Evolutionary conservation across 2,329 filamentous ascomycete species (phyloP).

Genomic region (Lachnellula subtilissima): DNA sequence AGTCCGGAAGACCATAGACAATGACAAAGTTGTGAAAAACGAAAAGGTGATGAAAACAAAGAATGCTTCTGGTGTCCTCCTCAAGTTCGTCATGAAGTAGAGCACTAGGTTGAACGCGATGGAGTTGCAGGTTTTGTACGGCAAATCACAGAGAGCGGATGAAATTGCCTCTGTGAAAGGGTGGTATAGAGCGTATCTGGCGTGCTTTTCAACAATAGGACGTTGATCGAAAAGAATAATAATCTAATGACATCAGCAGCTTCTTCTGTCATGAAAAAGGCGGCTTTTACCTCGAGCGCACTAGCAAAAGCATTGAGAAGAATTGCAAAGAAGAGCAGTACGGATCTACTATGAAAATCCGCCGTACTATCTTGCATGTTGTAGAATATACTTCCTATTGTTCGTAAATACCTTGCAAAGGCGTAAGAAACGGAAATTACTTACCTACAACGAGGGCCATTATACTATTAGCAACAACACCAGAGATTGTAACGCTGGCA

Average conservation of each 20-base stretch:
- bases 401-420: background rate
- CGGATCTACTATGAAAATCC: conserved; percentile 57
- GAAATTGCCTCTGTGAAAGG: conserved; percentile 81
- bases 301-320: conserved; percentile 61
- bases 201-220: conserved; percentile 65
- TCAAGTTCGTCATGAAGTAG: conserved; percentile 81
- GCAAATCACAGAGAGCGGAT: conserved; percentile 80
- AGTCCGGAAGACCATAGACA: conserved; percentile 80
- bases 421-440: background rate
- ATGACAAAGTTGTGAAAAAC: conserved; percentile 39
- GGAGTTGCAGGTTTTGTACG: conserved; percentile 70
- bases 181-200: conserved; percentile 84
- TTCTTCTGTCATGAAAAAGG: no score
- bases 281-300: conserved; percentile 43
- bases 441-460: conserved; percentile 54
- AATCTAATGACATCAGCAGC: conserved; percentile 33
- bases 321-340: conserved; percentile 62
- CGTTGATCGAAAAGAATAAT: conserved; percentile 56
- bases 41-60: conserved; percentile 63
- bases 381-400: conserved; percentile 54
- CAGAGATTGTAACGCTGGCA: conserved; percentile 19
- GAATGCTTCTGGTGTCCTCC: conserved; percentile 61
- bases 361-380: conserved; percentile 48
- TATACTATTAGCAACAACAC: conserved; percentile 27
- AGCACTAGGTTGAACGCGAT: conserved; percentile 74